Base-by-base conservation (phyloP, 495 filamentous ascomycete genomes). In the Amphirosellinia nigrospora region DNA sequence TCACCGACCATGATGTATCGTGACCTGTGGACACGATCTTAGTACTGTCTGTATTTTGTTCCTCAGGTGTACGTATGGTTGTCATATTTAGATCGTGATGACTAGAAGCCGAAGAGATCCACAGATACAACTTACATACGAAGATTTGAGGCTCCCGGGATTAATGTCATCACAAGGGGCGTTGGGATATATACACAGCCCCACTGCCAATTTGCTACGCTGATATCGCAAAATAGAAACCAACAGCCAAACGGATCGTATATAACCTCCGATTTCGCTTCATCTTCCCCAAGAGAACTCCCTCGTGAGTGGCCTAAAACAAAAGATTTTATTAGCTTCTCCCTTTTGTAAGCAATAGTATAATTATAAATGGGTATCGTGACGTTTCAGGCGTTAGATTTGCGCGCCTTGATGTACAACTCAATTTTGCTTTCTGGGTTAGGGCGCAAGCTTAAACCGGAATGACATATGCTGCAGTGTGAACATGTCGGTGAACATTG, bases 21-120 rank as follows among this genome's bases (percentile, higher is more conserved):
- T 53, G 56, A 61, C 45, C 56, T 69, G 58, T 43, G 50, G 50
- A n/a, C 23, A n/a, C 19, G 62, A 41, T 61, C 23, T 59, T 50
- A 45, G 56, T 26, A 55, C 66, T 23, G 56, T 6, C 62, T 68
- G 32, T 34, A 62, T 38, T 39, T 43, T 1, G 43, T 56, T 69
- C 11, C 58, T 69, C 32, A 5, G 10, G 39, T 21, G 15, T 52
- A 30, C 15, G 15, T 52, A n/a, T 62, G 43, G 43, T 43, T 53
- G 66, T 69, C 66, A 53, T 32, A 62, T 69, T 41, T 48, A 16
- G 28, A 61, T 45, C 66, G n/a, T 26, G 43, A 58, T 69, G 45
- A 13, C 56, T 11, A 7, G 23, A 32, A 21, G 62, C 34, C 45
- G n/a, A n/a, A 50, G 13, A 62, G 21, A 39, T 58, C 32, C 36